Percentiles rank a stretch among this genome's conserved stretches.
phyloP scores from a whole-genome alignment of 805 yeast species.

The Myxozyma vanderwaltii region DNA sequence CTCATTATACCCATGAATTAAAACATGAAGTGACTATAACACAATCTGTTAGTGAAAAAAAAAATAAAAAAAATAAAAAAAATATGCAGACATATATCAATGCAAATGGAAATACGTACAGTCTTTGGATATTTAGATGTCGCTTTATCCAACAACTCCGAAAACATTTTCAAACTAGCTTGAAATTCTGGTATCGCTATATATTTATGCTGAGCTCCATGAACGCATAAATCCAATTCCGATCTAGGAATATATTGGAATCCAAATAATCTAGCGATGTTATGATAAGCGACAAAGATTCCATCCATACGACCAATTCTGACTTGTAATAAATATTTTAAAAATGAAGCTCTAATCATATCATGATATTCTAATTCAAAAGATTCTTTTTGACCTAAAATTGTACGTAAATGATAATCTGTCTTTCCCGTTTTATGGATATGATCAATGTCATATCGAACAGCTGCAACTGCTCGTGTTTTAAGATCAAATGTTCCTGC shows the following conservation, averaged over 20 bases:
- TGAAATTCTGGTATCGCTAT: conserved; percentile 73
- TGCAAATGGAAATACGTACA: background rate
- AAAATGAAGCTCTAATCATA: conserved; percentile 69
- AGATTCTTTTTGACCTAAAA: conserved; percentile 72
- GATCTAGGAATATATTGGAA: conserved; percentile 81
- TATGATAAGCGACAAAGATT: conserved; percentile 88
- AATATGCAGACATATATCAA: background rate
- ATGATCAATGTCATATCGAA: conserved; percentile 72
- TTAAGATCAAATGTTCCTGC: conserved; percentile 90
- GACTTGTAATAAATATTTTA: conserved; percentile 89
- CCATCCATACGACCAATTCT: conserved; percentile 97
- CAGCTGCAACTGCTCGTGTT: conserved; percentile 86
- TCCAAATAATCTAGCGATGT: conserved; percentile 77
- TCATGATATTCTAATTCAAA: conserved; percentile 79
- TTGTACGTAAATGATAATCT: conserved; percentile 65
- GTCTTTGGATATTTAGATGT: conserved; percentile 41
- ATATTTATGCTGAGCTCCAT: conserved; percentile 45
- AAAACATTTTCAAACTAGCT: conserved; percentile 57
- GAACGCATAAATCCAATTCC: conserved; percentile 68
- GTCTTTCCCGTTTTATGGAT: conserved; percentile 60
- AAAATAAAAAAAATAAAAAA: background rate
- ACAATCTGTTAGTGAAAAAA: background rate
- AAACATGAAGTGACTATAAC: conserved; percentile 25
- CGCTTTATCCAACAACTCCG: conserved; percentile 49
- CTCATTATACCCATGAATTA: conserved; percentile 14